These are phyloP conservation scores for Thalassiosira profunda DNA, from an alignment of 108 stramenopile genomes.

Conservation along the genomic window DNA sequence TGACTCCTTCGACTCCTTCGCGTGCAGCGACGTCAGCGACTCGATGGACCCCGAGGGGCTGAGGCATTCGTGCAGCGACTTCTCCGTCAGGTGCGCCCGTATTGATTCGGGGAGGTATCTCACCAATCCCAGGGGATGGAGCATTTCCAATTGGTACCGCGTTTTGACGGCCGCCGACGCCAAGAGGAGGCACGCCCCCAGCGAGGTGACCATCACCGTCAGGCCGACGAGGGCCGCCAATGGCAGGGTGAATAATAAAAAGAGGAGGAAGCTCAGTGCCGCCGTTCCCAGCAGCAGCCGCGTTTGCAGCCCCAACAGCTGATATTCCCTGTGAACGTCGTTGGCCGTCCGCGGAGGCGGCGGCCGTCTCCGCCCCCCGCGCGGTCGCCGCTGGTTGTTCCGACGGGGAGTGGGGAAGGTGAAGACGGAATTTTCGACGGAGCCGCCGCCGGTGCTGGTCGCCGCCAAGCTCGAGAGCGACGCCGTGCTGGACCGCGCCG, in stretches of 20 bases:
- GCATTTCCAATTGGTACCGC: constrained; percentile 5
- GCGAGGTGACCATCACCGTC: constrained; percentile 10
- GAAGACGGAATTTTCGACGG: neutral
- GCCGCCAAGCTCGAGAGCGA: neutral
- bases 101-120: neutral
- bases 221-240: constrained; percentile 17
- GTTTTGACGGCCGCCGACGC: constrained; percentile 6
- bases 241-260: constrained; percentile 20
- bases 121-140: constrained; percentile 22
- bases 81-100: neutral
- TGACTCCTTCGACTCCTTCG: neutral
- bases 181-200: constrained; percentile 4
- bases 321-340: constrained; percentile 9
- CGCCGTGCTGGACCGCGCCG: neutral
- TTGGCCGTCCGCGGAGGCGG: neutral
- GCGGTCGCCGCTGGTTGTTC: neutral
- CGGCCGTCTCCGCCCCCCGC: neutral
- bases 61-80: constrained; percentile 10
- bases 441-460: neutral
- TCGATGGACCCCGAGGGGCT: neutral
- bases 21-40: constrained; percentile 2
- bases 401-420: neutral
- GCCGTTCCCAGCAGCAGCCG: neutral
- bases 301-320: constrained; percentile 9
- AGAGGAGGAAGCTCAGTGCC: constrained; percentile 9